A percentile compares a stretch with the other conserved stretches of the same genome.
These are phyloP conservation scores for Annulohypoxylon maeteangense DNA, from an alignment of 495 filamentous ascomycete genomes.

Conservation along the genomic window DNA sequence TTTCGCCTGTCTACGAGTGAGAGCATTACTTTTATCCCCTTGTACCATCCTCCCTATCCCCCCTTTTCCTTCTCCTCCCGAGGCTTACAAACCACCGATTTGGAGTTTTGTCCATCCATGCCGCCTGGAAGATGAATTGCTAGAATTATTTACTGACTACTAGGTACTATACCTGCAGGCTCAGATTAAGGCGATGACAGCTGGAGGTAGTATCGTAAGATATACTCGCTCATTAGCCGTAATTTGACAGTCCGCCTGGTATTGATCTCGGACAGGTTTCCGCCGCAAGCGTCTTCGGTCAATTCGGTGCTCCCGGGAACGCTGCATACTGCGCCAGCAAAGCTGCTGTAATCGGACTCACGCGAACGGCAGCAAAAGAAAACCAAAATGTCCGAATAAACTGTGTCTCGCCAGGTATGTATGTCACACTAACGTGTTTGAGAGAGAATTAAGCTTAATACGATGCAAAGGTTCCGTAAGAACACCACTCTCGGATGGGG, in stretches of 20 bases:
- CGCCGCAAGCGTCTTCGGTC: background rate
- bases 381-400: background rate
- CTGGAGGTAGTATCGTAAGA: background rate
- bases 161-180: background rate
- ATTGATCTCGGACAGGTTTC: background rate
- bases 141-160: background rate
- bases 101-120: too few species aligned
- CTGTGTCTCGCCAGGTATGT: background rate
- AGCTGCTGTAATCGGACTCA: background rate
- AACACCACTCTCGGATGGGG: background rate
- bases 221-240: background rate
- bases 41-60: too few species aligned
- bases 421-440: too few species aligned
- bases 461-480: background rate
- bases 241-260: background rate
- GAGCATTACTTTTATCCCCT: background rate
- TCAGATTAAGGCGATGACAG: background rate
- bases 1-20: background rate
- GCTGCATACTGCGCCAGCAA: background rate
- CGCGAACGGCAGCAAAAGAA: background rate
- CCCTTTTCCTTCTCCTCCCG: too few species aligned
- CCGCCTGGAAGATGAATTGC: background rate
- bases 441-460: background rate
- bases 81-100: too few species aligned
- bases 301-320: background rate